These are phyloP conservation scores for Capsicum rhomboideum DNA, from an alignment of 257 asterid genomes.

Conservation along the genomic window DNA sequence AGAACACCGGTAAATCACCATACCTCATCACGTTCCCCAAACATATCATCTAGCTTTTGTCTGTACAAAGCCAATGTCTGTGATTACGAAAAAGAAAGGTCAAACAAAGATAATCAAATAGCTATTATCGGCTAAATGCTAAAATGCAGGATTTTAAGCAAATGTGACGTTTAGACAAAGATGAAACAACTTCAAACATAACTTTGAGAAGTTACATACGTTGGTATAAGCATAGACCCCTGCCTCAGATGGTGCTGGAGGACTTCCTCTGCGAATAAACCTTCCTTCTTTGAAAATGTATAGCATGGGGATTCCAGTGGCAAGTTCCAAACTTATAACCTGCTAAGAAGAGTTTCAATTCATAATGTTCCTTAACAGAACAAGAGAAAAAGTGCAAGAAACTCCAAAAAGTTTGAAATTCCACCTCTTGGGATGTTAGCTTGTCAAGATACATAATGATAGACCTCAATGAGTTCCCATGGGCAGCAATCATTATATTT, in stretches of 20 bases:
- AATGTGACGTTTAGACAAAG: too few species aligned
- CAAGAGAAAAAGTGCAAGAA: not conserved
- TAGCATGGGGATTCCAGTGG: slow-evolving; percentile 98
- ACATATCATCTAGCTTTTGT: slow-evolving; percentile 74
- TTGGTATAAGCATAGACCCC: slow-evolving; percentile 94
- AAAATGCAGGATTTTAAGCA: not conserved
- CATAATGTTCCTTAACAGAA: not conserved
- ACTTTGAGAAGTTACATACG: slow-evolving; percentile 56
- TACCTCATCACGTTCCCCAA: slow-evolving; percentile 21
- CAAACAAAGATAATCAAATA: not conserved
- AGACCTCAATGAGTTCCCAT: slow-evolving; percentile 95
- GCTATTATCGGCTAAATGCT: not conserved
- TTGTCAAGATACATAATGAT: slow-evolving; percentile 95
- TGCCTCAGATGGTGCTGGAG: slow-evolving; percentile 78
- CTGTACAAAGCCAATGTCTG: slow-evolving; percentile 91
- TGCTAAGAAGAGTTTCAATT: slow-evolving; percentile 11
- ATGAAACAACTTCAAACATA: too few species aligned
- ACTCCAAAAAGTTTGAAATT: not conserved
- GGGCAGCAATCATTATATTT: slow-evolving; percentile 95
- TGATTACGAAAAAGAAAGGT: slow-evolving; percentile 10
- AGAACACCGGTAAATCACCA: not conserved
- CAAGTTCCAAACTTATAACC: slow-evolving; percentile 94
- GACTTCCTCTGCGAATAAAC: slow-evolving; percentile 92
- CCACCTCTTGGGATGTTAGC: slow-evolving; percentile 93
- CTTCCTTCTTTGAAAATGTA: slow-evolving; percentile 83